Base-by-base conservation (phyloP, 1,284 basidiomycete genomes). In the Sanghuangporus sanghuang region DNA sequence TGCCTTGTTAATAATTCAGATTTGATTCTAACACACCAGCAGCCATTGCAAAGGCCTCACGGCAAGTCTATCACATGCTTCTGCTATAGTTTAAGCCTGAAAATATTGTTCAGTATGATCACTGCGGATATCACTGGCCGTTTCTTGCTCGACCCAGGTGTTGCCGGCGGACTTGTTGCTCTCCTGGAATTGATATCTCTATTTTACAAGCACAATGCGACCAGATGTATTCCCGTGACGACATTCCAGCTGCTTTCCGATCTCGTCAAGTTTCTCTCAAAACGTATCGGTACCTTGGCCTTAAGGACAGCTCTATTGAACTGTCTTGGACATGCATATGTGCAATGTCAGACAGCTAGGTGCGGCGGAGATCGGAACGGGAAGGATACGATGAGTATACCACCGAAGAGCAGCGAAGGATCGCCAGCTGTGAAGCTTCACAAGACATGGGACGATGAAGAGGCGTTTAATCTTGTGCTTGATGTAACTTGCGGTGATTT, bases 151-250 rank as follows among this genome's bases (percentile, higher is more conserved):
- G 1, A 21, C 8, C n/a, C 35, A 12, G 44, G 52, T 9, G 42
- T 39, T 55, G n/a, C 57, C 9, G 21, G 32, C n/a, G 39, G 39
- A 21, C 49, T 64, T 65, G 16, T 71, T 70, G 65, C 50, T 2
- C 55, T 78, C 2, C 56, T 65, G 16, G 70, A 75, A 32, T 74
- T 79, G 63, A 65, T 77, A 36, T 67, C 72, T 1, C 60, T 80
- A 49, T 50, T 77, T 18, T 76, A 75, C 74, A 68, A 73, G 52
- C 69, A 69, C 46, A 65, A 69, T 32, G 65, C 69, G 14, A 21
- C n/a, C 64, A 68, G 44, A 66, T 81, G 6, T 64, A 64, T 16
- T 60, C 68, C 36, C 53, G 73, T 12, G 54, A 73, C 32, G 66
- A 70, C 38, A 67, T 69, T 61, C 49, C 76, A 18, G 63, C 66